Percentiles rank a stretch among this genome's conserved stretches.
These are phyloP conservation scores for Coniophora puteana DNA, from an alignment of 1,284 basidiomycete genomes.

Conservation along the genomic window DNA sequence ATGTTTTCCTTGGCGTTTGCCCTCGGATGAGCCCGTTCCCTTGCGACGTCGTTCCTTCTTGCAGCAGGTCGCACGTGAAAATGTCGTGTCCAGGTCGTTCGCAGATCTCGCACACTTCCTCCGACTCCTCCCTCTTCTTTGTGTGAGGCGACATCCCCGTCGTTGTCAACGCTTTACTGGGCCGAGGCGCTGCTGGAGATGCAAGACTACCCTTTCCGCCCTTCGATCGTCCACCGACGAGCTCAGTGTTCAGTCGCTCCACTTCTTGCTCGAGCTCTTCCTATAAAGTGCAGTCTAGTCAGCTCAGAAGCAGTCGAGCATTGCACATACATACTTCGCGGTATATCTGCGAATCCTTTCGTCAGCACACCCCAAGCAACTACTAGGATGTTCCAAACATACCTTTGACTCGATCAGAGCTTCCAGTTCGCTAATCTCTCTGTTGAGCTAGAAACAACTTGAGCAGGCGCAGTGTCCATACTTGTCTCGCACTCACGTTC, in stretches of 20 bases:
- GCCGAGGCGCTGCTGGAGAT: slow-evolving; percentile 27
- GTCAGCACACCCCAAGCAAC: slow-evolving; percentile 11
- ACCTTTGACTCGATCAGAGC: slow-evolving; percentile 87
- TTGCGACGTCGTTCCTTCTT: slow-evolving; percentile 29
- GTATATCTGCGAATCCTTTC: slow-evolving; percentile 60
- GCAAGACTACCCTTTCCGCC: slow-evolving; percentile 49
- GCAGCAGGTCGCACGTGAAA: slow-evolving; percentile 68
- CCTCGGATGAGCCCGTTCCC: slow-evolving; percentile 2
- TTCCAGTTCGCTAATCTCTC: slow-evolving; percentile 89
- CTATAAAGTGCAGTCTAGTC: slow-evolving; percentile 28
- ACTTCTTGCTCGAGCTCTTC: slow-evolving; percentile 90
- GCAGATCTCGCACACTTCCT: slow-evolving; percentile 76
- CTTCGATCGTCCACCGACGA: slow-evolving; percentile 55
- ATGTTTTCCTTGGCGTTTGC: background rate
- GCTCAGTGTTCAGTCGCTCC: slow-evolving; percentile 68
- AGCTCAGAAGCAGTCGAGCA: background rate
- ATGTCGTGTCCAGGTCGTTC: slow-evolving; percentile 81
- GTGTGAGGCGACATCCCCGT: slow-evolving; percentile 23
- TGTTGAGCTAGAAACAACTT: slow-evolving; percentile 60
- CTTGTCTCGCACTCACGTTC: slow-evolving; percentile 46
- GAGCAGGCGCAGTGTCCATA: slow-evolving; percentile 6
- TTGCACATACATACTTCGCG: slow-evolving; percentile 54
- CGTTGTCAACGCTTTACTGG: slow-evolving; percentile 20
- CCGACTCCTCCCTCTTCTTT: slow-evolving; percentile 21
- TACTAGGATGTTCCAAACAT: slow-evolving; percentile 11